Conservation (phyloP, 1,284 basidiomycete species). For the Fomitopsis schrenkii region DNA sequence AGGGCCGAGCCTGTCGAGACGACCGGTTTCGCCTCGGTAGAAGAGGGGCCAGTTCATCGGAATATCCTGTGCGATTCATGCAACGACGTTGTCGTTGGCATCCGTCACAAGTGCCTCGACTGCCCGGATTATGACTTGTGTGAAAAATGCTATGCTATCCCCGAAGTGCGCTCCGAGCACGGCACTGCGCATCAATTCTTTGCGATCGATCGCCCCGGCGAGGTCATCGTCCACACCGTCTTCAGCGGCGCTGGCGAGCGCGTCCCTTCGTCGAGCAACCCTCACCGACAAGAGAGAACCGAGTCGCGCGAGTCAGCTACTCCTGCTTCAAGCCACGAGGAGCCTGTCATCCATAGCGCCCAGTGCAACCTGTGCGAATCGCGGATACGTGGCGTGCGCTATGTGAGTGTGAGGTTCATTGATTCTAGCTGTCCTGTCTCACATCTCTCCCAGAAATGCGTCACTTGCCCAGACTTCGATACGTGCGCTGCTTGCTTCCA, state of each 20-base stretch:
- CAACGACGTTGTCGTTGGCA: constrained; percentile 47
- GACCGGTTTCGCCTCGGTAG: not conserved
- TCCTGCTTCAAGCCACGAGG: not conserved
- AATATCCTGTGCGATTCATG: constrained; percentile 65
- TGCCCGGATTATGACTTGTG: constrained; percentile 78
- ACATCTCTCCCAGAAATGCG: constrained; percentile 53
- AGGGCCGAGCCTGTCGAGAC: not conserved
- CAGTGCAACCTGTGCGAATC: constrained; percentile 76
- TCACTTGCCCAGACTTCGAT: constrained; percentile 73
- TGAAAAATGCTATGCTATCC: constrained; percentile 46
- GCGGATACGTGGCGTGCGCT: constrained; percentile 61
- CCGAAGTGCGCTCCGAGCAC: constrained; percentile 27
- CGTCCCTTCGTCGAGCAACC: constrained; percentile 4
- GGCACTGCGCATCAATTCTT: constrained; percentile 55
- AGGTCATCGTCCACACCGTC: constrained; percentile 60
- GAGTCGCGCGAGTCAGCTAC: not conserved
- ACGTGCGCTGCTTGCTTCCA: constrained; percentile 70
- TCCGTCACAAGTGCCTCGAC: constrained; percentile 73
- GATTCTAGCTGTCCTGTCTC: not conserved
- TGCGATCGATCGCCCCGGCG: constrained; percentile 58
- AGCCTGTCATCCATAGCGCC: constrained; percentile 49
- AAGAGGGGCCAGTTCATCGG: constrained; percentile 25
- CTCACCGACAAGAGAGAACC: not conserved
- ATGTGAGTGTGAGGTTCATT: constrained; percentile 24
- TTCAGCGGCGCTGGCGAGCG: constrained; percentile 36